Conservation (phyloP, 768 basidiomycete species). For the Leccinum arenicola region DNA sequence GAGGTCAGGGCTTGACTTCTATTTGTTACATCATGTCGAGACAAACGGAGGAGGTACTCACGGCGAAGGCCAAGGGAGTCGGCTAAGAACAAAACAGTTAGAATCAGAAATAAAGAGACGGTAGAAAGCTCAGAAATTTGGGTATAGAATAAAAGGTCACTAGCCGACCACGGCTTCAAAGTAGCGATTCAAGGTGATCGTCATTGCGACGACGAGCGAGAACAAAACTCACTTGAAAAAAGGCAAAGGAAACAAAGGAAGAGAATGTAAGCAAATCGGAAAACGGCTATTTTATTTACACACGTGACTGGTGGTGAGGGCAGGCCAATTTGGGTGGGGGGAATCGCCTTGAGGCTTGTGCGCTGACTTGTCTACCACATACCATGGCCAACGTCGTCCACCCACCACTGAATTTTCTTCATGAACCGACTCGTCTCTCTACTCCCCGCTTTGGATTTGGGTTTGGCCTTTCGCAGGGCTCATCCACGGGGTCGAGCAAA, state of each 20-base stretch:
- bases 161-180: conserved; percentile 61
- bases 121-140: conserved; percentile 78
- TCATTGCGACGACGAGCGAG: conserved; percentile 40
- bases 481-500: conserved; percentile 47
- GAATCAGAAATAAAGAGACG: conserved; percentile 1
- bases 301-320: conserved; percentile 39
- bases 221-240: conserved; percentile 32
- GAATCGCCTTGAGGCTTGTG: conserved; percentile 11
- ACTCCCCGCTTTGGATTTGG: conserved; percentile 71
- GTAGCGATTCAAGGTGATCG: conserved; percentile 85
- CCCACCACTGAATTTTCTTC: conserved; percentile 62
- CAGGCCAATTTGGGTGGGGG: conserved; percentile 22
- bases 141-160: conserved; percentile 78
- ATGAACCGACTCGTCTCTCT: conserved; percentile 55
- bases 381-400: conserved; percentile 74
- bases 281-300: conserved; percentile 10
- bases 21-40: conserved; percentile 61
- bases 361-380: conserved; percentile 18
- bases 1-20: conserved; percentile 91
- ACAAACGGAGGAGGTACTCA: conserved; percentile 32
- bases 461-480: conserved; percentile 53
- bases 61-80: conserved; percentile 9
- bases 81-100: conserved; percentile 6
- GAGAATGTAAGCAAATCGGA: conserved; percentile 4
- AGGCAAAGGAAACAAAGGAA: neutral